Evolutionary conservation across 768 basidiomycete species (phyloP).

Genomic region (Candolleomyces efflorescens): DNA sequence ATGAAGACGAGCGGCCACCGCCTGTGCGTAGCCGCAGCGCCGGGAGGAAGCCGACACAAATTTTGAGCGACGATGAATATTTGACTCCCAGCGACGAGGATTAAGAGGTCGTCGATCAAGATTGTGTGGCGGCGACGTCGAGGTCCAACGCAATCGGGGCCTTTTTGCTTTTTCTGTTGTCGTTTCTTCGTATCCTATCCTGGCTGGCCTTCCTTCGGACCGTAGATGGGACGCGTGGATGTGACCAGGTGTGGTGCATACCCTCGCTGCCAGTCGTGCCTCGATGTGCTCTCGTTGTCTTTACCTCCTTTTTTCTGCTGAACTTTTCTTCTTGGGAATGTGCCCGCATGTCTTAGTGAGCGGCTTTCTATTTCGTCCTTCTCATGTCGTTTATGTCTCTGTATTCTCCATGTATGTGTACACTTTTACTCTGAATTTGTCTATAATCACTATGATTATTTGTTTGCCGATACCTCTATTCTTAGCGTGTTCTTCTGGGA

Average conservation of each 20-base stretch:
- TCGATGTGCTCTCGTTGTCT: no score
- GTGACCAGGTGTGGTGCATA: no score
- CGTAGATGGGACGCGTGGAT: no score
- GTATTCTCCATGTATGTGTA: background rate
- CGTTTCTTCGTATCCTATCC: background rate
- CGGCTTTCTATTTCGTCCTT: background rate
- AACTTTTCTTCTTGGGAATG: conserved; percentile 3
- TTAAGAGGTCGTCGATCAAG: conserved; percentile 16
- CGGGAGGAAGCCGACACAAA: conserved; percentile 54
- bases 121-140: background rate
- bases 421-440: background rate
- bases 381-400: background rate
- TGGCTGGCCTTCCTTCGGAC: no score
- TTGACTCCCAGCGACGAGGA: conserved; percentile 78
- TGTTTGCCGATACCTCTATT: background rate
- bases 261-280: no score
- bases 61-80: conserved; percentile 64
- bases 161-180: background rate
- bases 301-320: background rate
- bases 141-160: background rate
- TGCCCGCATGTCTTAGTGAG: background rate
- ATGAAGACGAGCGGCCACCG: conserved; percentile 69
- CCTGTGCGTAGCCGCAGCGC: conserved; percentile 51
- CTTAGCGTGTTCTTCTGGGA: background rate
- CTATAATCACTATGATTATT: background rate